Conservation (phyloP, 2,329 filamentous ascomycete genomes). For the Zopfia rhizophila region DNA sequence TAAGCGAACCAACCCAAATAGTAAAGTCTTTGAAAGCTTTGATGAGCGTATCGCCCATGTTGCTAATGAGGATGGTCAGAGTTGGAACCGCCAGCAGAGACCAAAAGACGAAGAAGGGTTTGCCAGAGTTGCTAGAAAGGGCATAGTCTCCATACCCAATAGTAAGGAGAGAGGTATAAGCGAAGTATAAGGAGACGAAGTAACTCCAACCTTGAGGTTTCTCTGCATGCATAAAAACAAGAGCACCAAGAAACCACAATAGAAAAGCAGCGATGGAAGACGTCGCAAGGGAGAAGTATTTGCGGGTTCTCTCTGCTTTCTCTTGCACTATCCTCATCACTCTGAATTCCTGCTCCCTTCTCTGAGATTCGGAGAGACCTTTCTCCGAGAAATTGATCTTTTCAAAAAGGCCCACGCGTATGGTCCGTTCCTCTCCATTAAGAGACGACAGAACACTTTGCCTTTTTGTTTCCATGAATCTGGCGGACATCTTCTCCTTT, state of each 20-base stretch:
- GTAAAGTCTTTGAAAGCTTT: conserved; percentile 65
- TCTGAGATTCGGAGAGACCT: conserved; percentile 49
- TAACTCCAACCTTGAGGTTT: conserved; percentile 61
- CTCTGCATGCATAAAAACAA: conserved; percentile 62
- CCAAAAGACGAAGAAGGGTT: conserved; percentile 68
- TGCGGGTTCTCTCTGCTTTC: conserved; percentile 46
- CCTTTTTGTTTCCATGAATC: conserved; percentile 61
- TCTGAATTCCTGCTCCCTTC: conserved; percentile 60
- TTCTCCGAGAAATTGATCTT: conserved; percentile 55
- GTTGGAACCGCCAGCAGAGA: conserved; percentile 65
- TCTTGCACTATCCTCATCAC: conserved; percentile 55
- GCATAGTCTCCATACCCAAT: conserved; percentile 66
- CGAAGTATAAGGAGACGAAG: conserved; percentile 64
- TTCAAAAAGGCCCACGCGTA: conserved; percentile 55
- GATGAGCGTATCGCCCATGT: conserved; percentile 66
- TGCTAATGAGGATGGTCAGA: conserved; percentile 64
- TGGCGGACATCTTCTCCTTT: conserved; percentile 61
- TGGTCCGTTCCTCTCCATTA: conserved; percentile 52
- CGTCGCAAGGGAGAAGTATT: conserved; percentile 54
- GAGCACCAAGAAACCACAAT: conserved; percentile 61
- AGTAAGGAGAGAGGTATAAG: conserved; percentile 63
- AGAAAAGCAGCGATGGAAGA: conserved; percentile 52
- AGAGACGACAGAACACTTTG: conserved; percentile 53
- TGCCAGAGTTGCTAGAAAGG: conserved; percentile 61
- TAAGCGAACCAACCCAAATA: conserved; percentile 65